Base-by-base conservation (phyloP, 768 basidiomycete genomes). In the Lactifluus rugatus region DNA sequence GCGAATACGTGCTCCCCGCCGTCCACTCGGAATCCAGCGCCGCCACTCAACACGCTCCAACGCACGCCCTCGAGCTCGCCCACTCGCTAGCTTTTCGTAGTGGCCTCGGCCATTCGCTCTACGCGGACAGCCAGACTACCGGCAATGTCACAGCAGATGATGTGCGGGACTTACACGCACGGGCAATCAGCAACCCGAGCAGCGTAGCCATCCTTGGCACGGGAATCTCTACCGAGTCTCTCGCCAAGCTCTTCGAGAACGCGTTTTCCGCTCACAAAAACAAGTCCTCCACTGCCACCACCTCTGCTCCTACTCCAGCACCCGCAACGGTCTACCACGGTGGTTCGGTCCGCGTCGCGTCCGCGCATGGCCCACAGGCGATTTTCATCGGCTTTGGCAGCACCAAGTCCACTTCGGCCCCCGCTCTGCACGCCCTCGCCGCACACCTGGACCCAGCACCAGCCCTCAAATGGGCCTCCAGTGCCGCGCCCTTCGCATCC, bases 71-170 rank as follows among this genome's bases (percentile, higher is more conserved):
- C 56, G 95, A 99, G 67, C 75, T 85, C 37, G 93, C 93, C 4
- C 95, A 98, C 70, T 72, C 80, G 45, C 76, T 94, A 57, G 94
- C 95, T 45, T 99, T 98, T 88, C 92, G 94, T 67, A 78, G 77
- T 44, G 95, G 95, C 16, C 92, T 98, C 66, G 95, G 95, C 65
- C 80, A 87, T 64, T 87, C 94, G 23, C 81, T 97, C 60, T 92
- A 90, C 72, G 87, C 93, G 19, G 75, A 85, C n/a, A 75, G 81
- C 16, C 83, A 89, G 68, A 74, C 61, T 5, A 19, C 52, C 14
- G 52, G 74, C 58, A 73, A 78, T 64, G 71, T 89, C 65, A 79
- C 83, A 48, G 77, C 79, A 21, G 79, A 78, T 13, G 86, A 91
- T 63, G 79, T 95, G 66, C 83, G 85, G 68, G 73, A 79, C 2